Evolutionary conservation across 805 yeast species (phyloP).

Genomic region (Candida corydali): DNA sequence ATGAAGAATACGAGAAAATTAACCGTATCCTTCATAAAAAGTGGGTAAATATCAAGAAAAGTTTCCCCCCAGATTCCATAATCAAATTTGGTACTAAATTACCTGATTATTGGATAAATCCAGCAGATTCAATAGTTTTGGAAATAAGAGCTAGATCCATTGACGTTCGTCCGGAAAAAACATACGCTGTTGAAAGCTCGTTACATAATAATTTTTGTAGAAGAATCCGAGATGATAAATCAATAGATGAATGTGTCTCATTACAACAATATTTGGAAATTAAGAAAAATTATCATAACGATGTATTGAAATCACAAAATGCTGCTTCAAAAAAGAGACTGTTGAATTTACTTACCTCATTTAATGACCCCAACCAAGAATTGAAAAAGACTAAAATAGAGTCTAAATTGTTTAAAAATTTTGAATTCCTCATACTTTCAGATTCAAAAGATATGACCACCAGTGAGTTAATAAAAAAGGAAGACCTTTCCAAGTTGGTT

Average conservation of each 20-base stretch:
- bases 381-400: constrained; percentile 9
- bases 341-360: constrained; percentile 10
- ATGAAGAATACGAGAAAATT: constrained; percentile 56
- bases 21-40: constrained; percentile 52
- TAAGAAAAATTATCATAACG: constrained; percentile 23
- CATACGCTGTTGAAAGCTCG: constrained; percentile 65
- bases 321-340: constrained; percentile 23
- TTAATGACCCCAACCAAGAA: constrained; percentile 12
- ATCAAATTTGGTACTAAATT: constrained; percentile 54
- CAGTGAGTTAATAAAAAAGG: constrained; percentile 25
- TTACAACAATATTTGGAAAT: constrained; percentile 48
- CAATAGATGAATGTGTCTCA: constrained; percentile 51
- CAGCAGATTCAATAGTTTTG: constrained; percentile 69
- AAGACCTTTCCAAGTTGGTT: constrained; percentile 35
- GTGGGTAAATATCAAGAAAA: constrained; percentile 47
- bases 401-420: constrained; percentile 37
- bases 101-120: constrained; percentile 79
- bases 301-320: constrained; percentile 23
- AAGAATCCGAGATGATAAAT: constrained; percentile 64
- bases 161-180: constrained; percentile 38
- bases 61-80: constrained; percentile 37
- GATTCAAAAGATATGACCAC: constrained; percentile 33
- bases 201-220: constrained; percentile 74
- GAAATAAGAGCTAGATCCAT: constrained; percentile 82
- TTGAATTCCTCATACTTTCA: constrained; percentile 49